Evolutionary conservation across 371 early-diverging fungal species (phyloP), one percentile per base, ranked within the genome.

Genomic region (Mortierella sp.): DNA sequence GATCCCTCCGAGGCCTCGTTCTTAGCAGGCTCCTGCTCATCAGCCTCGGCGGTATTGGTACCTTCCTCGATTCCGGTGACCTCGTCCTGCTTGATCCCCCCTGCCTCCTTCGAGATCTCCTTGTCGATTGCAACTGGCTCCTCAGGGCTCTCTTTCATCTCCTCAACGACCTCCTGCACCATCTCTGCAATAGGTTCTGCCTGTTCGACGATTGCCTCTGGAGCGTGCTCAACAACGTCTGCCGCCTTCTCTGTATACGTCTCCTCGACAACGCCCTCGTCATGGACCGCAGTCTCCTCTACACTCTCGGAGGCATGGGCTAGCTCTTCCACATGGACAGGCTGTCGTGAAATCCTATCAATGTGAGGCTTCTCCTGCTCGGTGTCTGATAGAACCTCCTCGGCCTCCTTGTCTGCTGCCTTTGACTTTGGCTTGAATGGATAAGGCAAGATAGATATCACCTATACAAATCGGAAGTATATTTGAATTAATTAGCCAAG

Each of bases 401-500:
- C 73, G 1, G 71, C 21, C 5, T 53, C 75, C 54, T 57, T 50
- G 26, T 70, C 34, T 5, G 43, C 51, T 34, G 16, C 28, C 40
- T 67, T 67, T 1, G 59, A 26, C 50, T 82, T 75, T 26, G 78
- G n/a, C 46, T 82, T 82, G 79, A 83, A 80, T 37, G 83, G 83
- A 24, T 80, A 80, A 8, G 83, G 83, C 43, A 83, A 59, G 40
- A 80, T 80, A 26, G 83, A 83, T 5, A 74, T 53, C 11, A 82
- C 55, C 82, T 82, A 72, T 44, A 5, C 50, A 28, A 59, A 5
- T 16, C 74, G 9, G 0, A n/a, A 73, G 14, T 19, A 10, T 54
- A 69, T 8, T 5, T 24, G 13, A 1, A 43, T 34, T 72, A 14
- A 50, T 44, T 40, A 28, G 28, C 21, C 24, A 69, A 11, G 54